phyloP scores from a whole-genome alignment of 805 yeast genomes.

The Kodamaea laetipori region DNA sequence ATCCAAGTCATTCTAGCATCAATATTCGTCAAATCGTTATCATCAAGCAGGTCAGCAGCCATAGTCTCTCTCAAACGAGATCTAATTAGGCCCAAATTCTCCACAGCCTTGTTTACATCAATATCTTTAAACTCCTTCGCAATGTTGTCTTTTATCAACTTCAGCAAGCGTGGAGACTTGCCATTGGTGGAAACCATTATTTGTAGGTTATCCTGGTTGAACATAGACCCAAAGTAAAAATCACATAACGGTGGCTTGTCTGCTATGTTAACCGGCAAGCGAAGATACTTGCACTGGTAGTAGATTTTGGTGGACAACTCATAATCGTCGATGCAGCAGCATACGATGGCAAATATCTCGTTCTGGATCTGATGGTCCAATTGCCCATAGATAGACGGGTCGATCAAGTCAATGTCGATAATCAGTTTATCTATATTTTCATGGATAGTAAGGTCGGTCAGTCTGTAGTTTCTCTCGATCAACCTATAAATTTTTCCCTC shows the following conservation, averaged over 20 bases:
- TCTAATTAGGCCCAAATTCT: slow-evolving; percentile 59
- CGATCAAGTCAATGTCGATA: slow-evolving; percentile 22
- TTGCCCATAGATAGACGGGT: slow-evolving; percentile 24
- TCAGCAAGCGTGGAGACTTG: slow-evolving; percentile 73
- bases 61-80: slow-evolving; percentile 47
- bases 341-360: slow-evolving; percentile 60
- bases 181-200: slow-evolving; percentile 85
- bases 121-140: slow-evolving; percentile 46
- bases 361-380: slow-evolving; percentile 37
- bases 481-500: slow-evolving; percentile 47
- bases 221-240: slow-evolving; percentile 81
- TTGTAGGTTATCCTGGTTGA: slow-evolving; percentile 70
- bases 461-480: slow-evolving; percentile 45
- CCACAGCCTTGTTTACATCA: slow-evolving; percentile 61
- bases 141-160: slow-evolving; percentile 52
- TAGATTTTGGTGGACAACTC: slow-evolving; percentile 58
- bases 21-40: slow-evolving; percentile 48
- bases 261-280: slow-evolving; percentile 74
- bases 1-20: slow-evolving; percentile 74
- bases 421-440: slow-evolving; percentile 28
- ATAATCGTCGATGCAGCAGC: slow-evolving; percentile 77
- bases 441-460: slow-evolving; percentile 53
- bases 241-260: slow-evolving; percentile 85
- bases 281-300: slow-evolving; percentile 43
- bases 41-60: slow-evolving; percentile 36